Evolutionary conservation across 108 stramenopile species (phyloP).

Genomic region (Pseudonitzschia pungens): DNA sequence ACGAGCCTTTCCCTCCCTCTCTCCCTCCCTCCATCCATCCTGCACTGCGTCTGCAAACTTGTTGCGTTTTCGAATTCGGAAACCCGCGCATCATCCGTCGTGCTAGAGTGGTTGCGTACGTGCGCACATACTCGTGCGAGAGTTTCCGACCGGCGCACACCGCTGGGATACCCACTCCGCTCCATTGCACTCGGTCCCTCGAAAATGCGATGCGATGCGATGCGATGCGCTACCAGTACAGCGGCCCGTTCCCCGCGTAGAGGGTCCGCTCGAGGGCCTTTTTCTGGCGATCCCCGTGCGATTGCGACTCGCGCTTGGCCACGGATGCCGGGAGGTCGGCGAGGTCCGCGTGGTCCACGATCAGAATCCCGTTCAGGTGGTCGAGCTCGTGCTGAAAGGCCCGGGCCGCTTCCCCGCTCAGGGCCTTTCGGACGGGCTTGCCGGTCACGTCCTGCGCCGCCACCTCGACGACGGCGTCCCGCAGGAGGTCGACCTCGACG

Average conservation of each 20-base stretch:
- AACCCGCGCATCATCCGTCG: no score
- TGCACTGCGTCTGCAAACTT: no score
- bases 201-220: no score
- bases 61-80: no score
- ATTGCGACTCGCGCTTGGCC: background rate
- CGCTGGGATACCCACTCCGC: no score
- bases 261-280: background rate
- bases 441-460: slow-evolving; percentile 6
- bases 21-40: no score
- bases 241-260: slow-evolving; percentile 2
- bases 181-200: no score
- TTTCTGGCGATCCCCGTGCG: background rate
- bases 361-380: slow-evolving; percentile 5
- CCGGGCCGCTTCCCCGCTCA: slow-evolving; percentile 7
- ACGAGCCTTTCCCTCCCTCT: no score
- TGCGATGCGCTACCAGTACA: background rate
- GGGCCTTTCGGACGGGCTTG: background rate
- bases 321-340: background rate
- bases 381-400: slow-evolving; percentile 14
- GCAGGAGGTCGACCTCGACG: slow-evolving; percentile 5
- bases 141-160: no score
- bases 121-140: no score
- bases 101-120: no score
- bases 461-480: slow-evolving; percentile 4
- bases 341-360: slow-evolving; percentile 6